Evolutionary conservation across 805 yeast species (phyloP), one percentile per base, ranked within the genome.

Genomic region (Spathaspora boniae): DNA sequence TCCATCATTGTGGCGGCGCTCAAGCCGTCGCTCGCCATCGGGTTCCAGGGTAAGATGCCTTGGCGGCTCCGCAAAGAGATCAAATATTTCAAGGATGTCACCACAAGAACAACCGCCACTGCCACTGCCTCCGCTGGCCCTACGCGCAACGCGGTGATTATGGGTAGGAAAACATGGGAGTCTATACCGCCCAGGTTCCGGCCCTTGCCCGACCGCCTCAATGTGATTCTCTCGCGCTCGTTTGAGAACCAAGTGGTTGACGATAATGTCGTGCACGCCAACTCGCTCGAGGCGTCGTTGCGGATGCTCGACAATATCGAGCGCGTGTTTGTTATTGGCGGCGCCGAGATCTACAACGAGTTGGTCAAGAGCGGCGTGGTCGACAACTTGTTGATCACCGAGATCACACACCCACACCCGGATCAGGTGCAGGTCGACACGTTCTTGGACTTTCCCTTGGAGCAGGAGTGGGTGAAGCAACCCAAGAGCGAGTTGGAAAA

Each of bases 81-180:
- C 83, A 77, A 78, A 53, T 93, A 80, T 54, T 93, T 93, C 65
- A 73, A 76, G 42, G 75, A 77, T 39, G 81, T 86, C 11, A 93
- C 98, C 0, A 60, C 79, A 3, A 46, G 45, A 6, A 57, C 68
- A 18, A 37, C 43, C 2, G 54, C 53, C 3, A 58, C 62, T 16
- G 54, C 61, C 26, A 37, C 39, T 17, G 42, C 54, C 19, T n/a
- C n/a, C n/a, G n/a, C n/a, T n/a, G n/a, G n/a, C n/a, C n/a, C n/a
- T n/a, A 16, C 19, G 9, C 7, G 18, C 9, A 86, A 87, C 53
- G 94, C 86, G 0, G 98, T 93, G 9, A 71, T 93, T 3, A 93
- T 93, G 98, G 98, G 98, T 9, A 72, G 97, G 40, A 84, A 80
- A 53, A 91, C 98, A 2, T 93, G 97, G 95, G 93, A 88, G 21